These are phyloP conservation scores for Phytopythium montanum DNA, from an alignment of 352 stramenopile species.

Conservation along the genomic window DNA sequence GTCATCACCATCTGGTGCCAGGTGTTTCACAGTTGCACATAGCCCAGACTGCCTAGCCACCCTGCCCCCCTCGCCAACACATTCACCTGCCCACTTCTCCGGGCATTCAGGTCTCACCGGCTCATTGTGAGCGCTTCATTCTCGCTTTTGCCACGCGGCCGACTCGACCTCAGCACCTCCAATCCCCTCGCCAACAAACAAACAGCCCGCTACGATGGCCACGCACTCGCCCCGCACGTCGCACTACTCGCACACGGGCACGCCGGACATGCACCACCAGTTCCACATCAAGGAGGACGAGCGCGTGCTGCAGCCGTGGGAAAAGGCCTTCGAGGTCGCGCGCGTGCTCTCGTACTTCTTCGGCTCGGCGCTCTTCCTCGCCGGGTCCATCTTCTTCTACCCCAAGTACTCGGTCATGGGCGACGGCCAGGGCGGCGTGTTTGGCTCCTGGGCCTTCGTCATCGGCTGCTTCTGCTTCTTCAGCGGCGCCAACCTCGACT, in stretches of 20 bases:
- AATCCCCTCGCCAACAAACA: too few species aligned
- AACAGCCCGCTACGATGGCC: not conserved
- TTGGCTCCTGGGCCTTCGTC: conserved; percentile 67
- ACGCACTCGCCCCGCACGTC: conserved; percentile 22
- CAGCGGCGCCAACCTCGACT: conserved; percentile 64
- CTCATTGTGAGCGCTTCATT: conserved; percentile 1
- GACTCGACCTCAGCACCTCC: not conserved
- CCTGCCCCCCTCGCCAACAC: not conserved
- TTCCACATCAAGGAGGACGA: not conserved
- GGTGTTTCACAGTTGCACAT: not conserved
- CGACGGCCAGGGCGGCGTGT: conserved; percentile 53
- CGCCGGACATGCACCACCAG: conserved; percentile 4
- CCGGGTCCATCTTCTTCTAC: conserved; percentile 82
- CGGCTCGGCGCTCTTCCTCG: conserved; percentile 67
- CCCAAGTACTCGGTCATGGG: conserved; percentile 63
- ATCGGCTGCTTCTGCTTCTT: conserved; percentile 73
- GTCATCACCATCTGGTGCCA: not conserved
- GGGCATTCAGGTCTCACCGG: not conserved
- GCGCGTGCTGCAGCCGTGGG: conserved; percentile 22
- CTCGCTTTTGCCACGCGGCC: not conserved
- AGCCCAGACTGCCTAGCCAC: not conserved
- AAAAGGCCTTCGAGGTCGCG: conserved; percentile 50
- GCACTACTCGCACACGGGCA: conserved; percentile 13
- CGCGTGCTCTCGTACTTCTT: conserved; percentile 54
- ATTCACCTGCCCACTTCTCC: not conserved